phyloP scores from a whole-genome alignment of 1,284 basidiomycete species.

The Marasmius sp. region DNA sequence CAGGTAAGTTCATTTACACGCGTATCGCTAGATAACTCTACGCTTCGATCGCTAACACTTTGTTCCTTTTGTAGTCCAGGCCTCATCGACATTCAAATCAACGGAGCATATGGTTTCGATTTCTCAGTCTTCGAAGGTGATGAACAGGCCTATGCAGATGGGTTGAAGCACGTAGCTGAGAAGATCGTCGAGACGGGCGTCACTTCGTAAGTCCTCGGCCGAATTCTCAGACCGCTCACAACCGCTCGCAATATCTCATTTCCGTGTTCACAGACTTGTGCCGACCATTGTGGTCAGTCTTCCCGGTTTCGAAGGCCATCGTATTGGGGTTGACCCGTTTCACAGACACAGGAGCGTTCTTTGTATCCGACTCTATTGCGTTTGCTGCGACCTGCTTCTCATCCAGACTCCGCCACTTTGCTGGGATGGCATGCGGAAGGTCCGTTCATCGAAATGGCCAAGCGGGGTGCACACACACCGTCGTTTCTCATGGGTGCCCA shows the following conservation, averaged over 20 bases:
- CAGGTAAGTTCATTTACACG: conserved; percentile 41
- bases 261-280: conserved; percentile 46
- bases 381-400: conserved; percentile 63
- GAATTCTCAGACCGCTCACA: conserved; percentile 1
- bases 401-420: conserved; percentile 60
- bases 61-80: conserved; percentile 55
- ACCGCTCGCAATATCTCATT: background rate
- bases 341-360: conserved; percentile 71
- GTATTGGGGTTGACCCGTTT: background rate
- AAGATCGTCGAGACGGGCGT: conserved; percentile 86
- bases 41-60: conserved; percentile 4
- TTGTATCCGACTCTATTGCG: conserved; percentile 68
- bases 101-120: conserved; percentile 91
- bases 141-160: conserved; percentile 66
- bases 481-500: conserved; percentile 67
- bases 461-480: conserved; percentile 80
- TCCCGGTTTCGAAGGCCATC: no score
- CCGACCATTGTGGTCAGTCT: conserved; percentile 74
- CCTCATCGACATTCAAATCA: conserved; percentile 79
- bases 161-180: conserved; percentile 69
- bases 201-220: conserved; percentile 62
- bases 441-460: conserved; percentile 78
- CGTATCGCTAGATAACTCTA: conserved; percentile 1
- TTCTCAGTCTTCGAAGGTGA: conserved; percentile 80
- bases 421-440: conserved; percentile 91